Conservation (phyloP, 805 yeast species). For the Candida cerambycidarum region DNA sequence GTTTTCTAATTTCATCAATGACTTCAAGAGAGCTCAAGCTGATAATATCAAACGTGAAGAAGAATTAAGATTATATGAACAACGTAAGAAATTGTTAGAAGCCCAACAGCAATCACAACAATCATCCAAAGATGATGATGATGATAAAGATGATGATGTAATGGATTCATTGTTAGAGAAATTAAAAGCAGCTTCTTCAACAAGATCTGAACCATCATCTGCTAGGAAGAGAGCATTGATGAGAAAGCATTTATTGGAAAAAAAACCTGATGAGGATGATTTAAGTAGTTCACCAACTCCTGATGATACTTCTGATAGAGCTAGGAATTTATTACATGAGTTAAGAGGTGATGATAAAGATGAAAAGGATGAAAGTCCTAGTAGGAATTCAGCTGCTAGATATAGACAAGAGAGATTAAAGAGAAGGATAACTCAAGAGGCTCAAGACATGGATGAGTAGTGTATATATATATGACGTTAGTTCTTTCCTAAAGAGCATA, state of each 20-base stretch:
- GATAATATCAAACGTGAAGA: constrained; percentile 71
- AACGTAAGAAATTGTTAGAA: constrained; percentile 64
- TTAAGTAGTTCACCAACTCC: constrained; percentile 11
- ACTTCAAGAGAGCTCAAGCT: constrained; percentile 61
- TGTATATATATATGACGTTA: neutral
- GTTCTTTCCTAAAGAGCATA: constrained; percentile 3
- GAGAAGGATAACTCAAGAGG: constrained; percentile 18
- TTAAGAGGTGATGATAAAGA: constrained; percentile 41
- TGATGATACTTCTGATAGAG: constrained; percentile 39
- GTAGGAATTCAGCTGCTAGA: constrained; percentile 40
- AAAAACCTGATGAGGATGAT: constrained; percentile 11
- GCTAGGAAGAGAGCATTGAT: constrained; percentile 81
- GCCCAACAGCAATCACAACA: constrained; percentile 35
- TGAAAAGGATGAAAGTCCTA: constrained; percentile 15
- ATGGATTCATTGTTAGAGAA: constrained; percentile 88
- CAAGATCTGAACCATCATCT: constrained; percentile 71
- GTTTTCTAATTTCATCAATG: constrained; percentile 57
- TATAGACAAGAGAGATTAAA: constrained; percentile 41
- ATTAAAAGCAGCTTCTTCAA: constrained; percentile 81
- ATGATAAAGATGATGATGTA: constrained; percentile 43
- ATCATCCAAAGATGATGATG: constrained; percentile 26
- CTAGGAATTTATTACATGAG: constrained; percentile 62
- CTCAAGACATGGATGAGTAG: constrained; percentile 1
- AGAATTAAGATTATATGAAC: constrained; percentile 68
- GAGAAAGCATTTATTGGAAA: constrained; percentile 55